A percentile compares a stretch with the other conserved stretches of the same genome.
phyloP scores from a whole-genome alignment of 495 filamentous ascomycete genomes.

The Aspergillus bertholletiae region DNA sequence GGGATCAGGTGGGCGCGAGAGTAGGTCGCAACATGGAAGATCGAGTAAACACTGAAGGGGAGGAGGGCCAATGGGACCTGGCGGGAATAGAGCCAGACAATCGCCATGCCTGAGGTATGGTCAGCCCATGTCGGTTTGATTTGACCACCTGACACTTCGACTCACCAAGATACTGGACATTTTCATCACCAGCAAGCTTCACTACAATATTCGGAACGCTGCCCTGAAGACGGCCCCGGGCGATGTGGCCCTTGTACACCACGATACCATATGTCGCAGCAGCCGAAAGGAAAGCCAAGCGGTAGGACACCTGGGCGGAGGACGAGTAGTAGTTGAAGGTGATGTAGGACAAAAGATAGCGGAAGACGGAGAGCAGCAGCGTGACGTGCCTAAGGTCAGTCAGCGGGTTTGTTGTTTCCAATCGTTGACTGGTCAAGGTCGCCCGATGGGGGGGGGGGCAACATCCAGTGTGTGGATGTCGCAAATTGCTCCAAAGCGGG shows the following conservation, averaged over 20 bases:
- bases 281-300: constrained; percentile 81
- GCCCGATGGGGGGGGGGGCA: not conserved
- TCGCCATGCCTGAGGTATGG: constrained; percentile 69
- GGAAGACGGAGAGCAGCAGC: constrained; percentile 74
- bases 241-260: constrained; percentile 96
- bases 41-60: constrained; percentile 92
- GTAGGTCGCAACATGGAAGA: constrained; percentile 93
- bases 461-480: not conserved
- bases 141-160: constrained; percentile 11
- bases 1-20: constrained; percentile 53
- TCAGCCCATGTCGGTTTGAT: not conserved
- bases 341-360: constrained; percentile 78
- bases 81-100: constrained; percentile 89
- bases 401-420: constrained; percentile 8
- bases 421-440: not conserved
- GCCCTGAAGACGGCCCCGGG: constrained; percentile 63
- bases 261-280: constrained; percentile 95
- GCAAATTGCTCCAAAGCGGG: not conserved
- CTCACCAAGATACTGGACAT: constrained; percentile 95
- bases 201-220: constrained; percentile 56
- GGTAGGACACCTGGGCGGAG: constrained; percentile 78
- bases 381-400: constrained; percentile 64
- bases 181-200: constrained; percentile 78
- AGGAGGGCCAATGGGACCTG: constrained; percentile 88
- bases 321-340: constrained; percentile 75